Percentiles rank a stretch among this genome's conserved stretches.
Evolutionary conservation across 345 rosid species (phyloP).

Genomic region (Salix exigua): DNA sequence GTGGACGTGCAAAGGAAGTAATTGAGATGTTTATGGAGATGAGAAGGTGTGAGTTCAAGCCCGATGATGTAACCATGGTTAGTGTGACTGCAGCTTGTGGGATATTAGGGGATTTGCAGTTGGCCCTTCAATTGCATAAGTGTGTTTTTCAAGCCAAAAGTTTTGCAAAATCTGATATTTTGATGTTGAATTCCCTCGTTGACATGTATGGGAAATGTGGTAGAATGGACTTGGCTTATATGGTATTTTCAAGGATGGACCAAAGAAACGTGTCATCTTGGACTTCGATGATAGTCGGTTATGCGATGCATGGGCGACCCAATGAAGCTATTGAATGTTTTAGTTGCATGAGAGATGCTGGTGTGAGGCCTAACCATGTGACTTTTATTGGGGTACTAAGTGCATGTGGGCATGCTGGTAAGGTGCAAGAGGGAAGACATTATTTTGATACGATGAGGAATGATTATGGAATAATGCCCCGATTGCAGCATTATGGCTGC

Average conservation of each 20-base stretch:
- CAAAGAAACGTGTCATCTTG: constrained; percentile 69
- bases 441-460: constrained; percentile 61
- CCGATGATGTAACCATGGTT: constrained; percentile 78
- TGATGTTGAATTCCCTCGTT: constrained; percentile 71
- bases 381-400: constrained; percentile 74
- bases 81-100: constrained; percentile 76
- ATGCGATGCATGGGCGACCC: constrained; percentile 60
- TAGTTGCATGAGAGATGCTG: constrained; percentile 44
- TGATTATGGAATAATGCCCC: constrained; percentile 45
- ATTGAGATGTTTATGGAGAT: constrained; percentile 56
- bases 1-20: constrained; percentile 50
- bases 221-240: constrained; percentile 64
- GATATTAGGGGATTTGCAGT: constrained; percentile 54
- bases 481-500: constrained; percentile 69
- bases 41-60: constrained; percentile 52
- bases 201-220: constrained; percentile 88
- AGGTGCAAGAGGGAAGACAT: constrained; percentile 56
- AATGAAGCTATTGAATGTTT: constrained; percentile 57
- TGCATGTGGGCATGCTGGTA: constrained; percentile 86
- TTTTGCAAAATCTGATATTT: constrained; percentile 37
- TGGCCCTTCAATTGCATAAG: constrained; percentile 74
- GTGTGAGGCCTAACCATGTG: constrained; percentile 59
- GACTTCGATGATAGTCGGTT: constrained; percentile 78
- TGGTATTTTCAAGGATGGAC: constrained; percentile 47
- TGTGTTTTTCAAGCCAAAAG: constrained; percentile 53